Conservation (phyloP, 1,284 basidiomycete species). For the Apiotrichum gracile region DNA sequence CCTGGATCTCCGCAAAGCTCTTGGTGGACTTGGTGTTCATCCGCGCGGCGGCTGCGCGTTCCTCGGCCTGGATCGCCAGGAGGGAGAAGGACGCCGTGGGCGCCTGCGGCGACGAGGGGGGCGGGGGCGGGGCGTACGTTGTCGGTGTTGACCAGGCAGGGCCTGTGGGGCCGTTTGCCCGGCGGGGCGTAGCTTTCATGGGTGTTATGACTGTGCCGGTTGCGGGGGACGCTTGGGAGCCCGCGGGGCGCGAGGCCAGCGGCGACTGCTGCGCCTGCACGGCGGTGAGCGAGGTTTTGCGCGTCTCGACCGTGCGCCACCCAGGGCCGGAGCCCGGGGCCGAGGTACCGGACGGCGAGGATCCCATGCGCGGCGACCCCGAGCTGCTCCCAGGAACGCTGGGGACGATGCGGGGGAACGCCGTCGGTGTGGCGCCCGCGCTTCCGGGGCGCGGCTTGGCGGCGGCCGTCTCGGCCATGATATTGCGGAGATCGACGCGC, state of each 20-base stretch:
- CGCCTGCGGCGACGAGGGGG: slow-evolving; percentile 15
- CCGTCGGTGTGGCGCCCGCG: slow-evolving; percentile 12
- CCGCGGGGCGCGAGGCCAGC: slow-evolving; percentile 5
- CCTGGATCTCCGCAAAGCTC: slow-evolving; percentile 74
- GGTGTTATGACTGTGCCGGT: slow-evolving; percentile 14
- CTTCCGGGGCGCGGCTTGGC: slow-evolving; percentile 14
- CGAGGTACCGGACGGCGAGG: slow-evolving; percentile 1
- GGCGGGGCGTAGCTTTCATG: slow-evolving; percentile 1
- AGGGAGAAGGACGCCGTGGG: slow-evolving; percentile 57
- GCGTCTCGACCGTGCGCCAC: slow-evolving; percentile 30
- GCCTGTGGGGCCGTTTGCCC: slow-evolving; percentile 2
- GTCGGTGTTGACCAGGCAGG: slow-evolving; percentile 17
- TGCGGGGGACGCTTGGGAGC: slow-evolving; percentile 15
- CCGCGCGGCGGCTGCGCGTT: slow-evolving; percentile 55
- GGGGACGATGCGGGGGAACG: slow-evolving; percentile 18
- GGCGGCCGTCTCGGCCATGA: slow-evolving; percentile 67
- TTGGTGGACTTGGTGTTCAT: slow-evolving; percentile 51
- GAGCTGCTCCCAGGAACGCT: neutral
- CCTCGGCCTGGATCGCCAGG: slow-evolving; percentile 72
- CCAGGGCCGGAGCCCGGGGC: neutral
- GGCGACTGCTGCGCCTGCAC: slow-evolving; percentile 30
- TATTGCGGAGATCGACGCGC: slow-evolving; percentile 69
- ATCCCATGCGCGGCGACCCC: too few relatives aligned
- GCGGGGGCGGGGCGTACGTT: slow-evolving; percentile 19
- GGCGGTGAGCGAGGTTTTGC: slow-evolving; percentile 28